Base-by-base conservation (phyloP, 169 alveolate genomes). In the Eimeria sp. region DNA sequence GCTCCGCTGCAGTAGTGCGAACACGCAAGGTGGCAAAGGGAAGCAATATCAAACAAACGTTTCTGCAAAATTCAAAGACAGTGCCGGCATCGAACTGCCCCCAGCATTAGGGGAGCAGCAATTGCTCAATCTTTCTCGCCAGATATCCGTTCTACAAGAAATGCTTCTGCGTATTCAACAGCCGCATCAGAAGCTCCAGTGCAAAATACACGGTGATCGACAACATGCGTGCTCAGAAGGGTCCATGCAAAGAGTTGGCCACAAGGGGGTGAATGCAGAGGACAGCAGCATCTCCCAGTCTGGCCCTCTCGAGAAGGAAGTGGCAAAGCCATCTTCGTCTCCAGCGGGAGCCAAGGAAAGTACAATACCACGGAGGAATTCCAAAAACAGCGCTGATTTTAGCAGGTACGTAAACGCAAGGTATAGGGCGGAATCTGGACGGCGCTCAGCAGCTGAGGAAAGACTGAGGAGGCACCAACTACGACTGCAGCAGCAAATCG, bases 31-130 rank as follows among this genome's bases (percentile, higher is more conserved):
- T 49, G 65, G 49, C 9, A 75, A 43, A 11, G 54, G 61, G 16
- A 30, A 18, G 84, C 10, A 30, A 25, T 63, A 45, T 4, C 47
- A 45, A 87, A 61, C 94, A 4, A 76, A 40, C 11, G 78, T 67
- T 40, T 47, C 34, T 43, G 83, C 16, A 5, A 18, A 57, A 9
- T 6, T 18, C 63, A 87, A 11, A 13, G 20, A 43, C 14, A 20
- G 10, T 49, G 34, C 27, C 2, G 20, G 9, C 63, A 65, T 20
- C 30, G 80, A 43, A 14, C 43, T 9, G 75, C 65, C 63, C 67
- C 34, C 67, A 43, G 47, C 83, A n/a, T 63, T 87, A 65, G 94
- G 94, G 49, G 94, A 87, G 49, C 94, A 87, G 83, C 84, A 87
- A 30, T 87, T 83, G 94, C 78, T 61, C 63, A 61, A 45, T 45